A percentile compares a stretch with the other conserved stretches of the same genome.
phyloP scores from a whole-genome alignment of 495 filamentous ascomycete genomes.

The Halenospora varia region DNA sequence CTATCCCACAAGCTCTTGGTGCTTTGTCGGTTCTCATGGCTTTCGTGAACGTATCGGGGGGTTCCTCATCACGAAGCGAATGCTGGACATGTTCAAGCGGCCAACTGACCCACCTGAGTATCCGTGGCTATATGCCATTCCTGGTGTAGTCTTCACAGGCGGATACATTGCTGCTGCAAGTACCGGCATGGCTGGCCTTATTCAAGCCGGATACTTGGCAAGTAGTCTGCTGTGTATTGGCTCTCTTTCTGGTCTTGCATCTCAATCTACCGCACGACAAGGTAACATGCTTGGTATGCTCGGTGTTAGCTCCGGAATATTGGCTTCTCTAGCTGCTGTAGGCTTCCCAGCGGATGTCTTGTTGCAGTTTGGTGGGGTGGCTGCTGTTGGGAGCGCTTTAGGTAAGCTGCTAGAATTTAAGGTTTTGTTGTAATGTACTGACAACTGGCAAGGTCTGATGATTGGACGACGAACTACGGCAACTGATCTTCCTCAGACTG shows the following conservation, averaged over 20 bases:
- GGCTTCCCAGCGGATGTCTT: slow-evolving; percentile 70
- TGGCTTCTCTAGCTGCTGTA: slow-evolving; percentile 73
- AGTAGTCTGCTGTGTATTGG: slow-evolving; percentile 73
- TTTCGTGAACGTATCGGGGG: slow-evolving; percentile 81
- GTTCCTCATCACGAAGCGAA: slow-evolving; percentile 81
- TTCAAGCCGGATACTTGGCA: slow-evolving; percentile 76
- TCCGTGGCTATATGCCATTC: slow-evolving; percentile 76
- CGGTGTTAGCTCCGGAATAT: slow-evolving; percentile 70
- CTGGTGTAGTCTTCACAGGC: slow-evolving; percentile 67
- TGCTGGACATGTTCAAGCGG: slow-evolving; percentile 88
- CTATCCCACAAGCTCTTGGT: slow-evolving; percentile 70
- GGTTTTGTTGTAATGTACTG: too few relatives aligned
- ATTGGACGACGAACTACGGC: slow-evolving; percentile 81
- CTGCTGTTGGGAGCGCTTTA: slow-evolving; percentile 57
- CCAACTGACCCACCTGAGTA: slow-evolving; percentile 79
- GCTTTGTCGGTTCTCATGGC: slow-evolving; percentile 74
- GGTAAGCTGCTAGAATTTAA: too few relatives aligned
- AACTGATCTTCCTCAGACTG: slow-evolving; percentile 76
- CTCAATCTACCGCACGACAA: slow-evolving; percentile 71
- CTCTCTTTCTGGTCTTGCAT: slow-evolving; percentile 50
- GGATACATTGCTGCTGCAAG: slow-evolving; percentile 71
- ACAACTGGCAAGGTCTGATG: slow-evolving; percentile 42
- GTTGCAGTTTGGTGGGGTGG: slow-evolving; percentile 68
- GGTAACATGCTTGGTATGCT: slow-evolving; percentile 80
- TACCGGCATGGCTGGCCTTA: slow-evolving; percentile 73